phyloP scores from a whole-genome alignment of 352 stramenopile genomes.

The Achlya hypogyna region DNA sequence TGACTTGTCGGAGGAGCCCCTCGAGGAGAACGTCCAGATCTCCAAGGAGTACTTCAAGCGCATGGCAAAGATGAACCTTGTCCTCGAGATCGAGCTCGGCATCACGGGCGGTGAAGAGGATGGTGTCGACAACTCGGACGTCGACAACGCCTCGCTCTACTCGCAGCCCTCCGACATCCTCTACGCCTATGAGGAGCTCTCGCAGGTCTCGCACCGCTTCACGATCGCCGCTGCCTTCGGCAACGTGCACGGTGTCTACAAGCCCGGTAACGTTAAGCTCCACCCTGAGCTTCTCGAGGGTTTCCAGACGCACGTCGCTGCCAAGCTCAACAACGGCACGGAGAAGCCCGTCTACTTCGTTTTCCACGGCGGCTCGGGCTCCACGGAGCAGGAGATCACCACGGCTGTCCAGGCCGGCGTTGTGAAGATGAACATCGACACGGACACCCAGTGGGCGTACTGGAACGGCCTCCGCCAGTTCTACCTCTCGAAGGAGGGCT shows the following conservation, averaged over 20 bases:
- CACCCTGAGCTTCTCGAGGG: constrained; percentile 95
- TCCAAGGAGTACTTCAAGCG: constrained; percentile 97
- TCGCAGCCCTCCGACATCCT: constrained; percentile 91
- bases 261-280: constrained; percentile 97
- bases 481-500: constrained; percentile 95
- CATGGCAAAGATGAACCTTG: constrained; percentile 93
- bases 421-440: constrained; percentile 99
- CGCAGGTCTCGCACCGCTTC: constrained; percentile 87
- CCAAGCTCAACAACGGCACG: constrained; percentile 54
- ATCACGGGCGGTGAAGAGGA: constrained; percentile 98
- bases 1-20: constrained; percentile 95
- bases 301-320: constrained; percentile 87
- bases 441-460: constrained; percentile 98
- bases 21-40: constrained; percentile 97
- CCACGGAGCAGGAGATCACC: constrained; percentile 93
- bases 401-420: constrained; percentile 94
- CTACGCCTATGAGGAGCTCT: constrained; percentile 93
- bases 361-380: constrained; percentile 98
- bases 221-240: constrained; percentile 95
- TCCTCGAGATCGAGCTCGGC: constrained; percentile 98
- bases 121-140: constrained; percentile 95
- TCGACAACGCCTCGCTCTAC: constrained; percentile 75
- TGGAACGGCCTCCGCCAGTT: constrained; percentile 96
- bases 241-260: constrained; percentile 98
- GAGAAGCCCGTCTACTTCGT: constrained; percentile 98